A percentile compares a stretch with the other conserved stretches of the same genome.
These are phyloP conservation scores for Trichomonascus vanleenenianus DNA, from an alignment of 805 yeast species.

Conservation along the genomic window DNA sequence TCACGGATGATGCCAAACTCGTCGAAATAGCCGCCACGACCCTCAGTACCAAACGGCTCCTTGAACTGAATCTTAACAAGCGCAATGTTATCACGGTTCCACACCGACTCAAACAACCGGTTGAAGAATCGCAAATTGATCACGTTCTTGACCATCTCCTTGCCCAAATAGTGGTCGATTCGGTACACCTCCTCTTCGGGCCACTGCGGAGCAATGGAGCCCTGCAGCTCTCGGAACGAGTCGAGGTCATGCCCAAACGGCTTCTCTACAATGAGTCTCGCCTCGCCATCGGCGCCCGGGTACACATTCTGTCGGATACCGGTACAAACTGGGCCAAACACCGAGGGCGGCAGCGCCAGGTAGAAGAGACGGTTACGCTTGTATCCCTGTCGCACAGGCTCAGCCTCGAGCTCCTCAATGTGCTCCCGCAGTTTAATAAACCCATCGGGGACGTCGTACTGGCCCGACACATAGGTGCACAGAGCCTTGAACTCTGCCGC, in stretches of 20 bases:
- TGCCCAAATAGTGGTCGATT: slow-evolving; percentile 96
- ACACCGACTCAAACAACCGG: slow-evolving; percentile 75
- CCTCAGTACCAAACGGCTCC: slow-evolving; percentile 98
- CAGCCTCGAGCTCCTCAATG: slow-evolving; percentile 54
- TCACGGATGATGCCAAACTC: slow-evolving; percentile 92
- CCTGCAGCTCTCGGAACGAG: slow-evolving; percentile 69
- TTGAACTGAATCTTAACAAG: slow-evolving; percentile 87
- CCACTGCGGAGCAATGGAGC: slow-evolving; percentile 74
- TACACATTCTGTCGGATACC: slow-evolving; percentile 64
- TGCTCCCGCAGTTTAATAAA: slow-evolving; percentile 47
- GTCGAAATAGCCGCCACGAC: slow-evolving; percentile 98
- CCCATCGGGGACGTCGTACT: slow-evolving; percentile 77
- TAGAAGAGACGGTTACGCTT: slow-evolving; percentile 77
- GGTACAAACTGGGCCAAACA: slow-evolving; percentile 70
- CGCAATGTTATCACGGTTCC: slow-evolving; percentile 75
- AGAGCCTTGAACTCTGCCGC: slow-evolving; percentile 57
- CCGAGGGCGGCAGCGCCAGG: slow-evolving; percentile 92
- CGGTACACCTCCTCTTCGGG: slow-evolving; percentile 86
- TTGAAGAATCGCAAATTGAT: slow-evolving; percentile 87
- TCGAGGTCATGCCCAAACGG: slow-evolving; percentile 93
- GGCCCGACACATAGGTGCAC: slow-evolving; percentile 64
- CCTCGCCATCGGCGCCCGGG: slow-evolving; percentile 53
- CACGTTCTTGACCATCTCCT: slow-evolving; percentile 95
- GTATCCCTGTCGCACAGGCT: slow-evolving; percentile 23
- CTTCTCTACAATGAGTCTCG: slow-evolving; percentile 87